phyloP scores from a whole-genome alignment of 1,284 basidiomycete genomes.

The Ustilago xerochloae region DNA sequence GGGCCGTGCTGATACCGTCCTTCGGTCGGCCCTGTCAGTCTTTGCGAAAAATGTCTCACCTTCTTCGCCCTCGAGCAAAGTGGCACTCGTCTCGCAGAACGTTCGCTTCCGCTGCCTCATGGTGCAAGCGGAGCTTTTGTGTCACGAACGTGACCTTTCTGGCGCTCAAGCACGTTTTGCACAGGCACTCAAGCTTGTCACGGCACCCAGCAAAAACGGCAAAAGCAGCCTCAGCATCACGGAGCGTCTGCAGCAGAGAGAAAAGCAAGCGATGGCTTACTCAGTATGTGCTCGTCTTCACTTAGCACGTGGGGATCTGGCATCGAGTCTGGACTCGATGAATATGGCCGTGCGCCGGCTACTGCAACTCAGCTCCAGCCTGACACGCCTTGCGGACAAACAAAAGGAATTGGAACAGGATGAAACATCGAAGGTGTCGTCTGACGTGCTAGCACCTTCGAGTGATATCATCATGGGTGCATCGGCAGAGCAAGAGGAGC shows the following conservation, averaged over 20 bases:
- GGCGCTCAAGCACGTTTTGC: slow-evolving; percentile 30
- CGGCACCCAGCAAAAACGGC: slow-evolving; percentile 9
- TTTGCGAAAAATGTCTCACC: slow-evolving; percentile 3
- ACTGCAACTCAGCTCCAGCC: slow-evolving; percentile 25
- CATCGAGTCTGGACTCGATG: slow-evolving; percentile 35
- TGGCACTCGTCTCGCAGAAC: slow-evolving; percentile 31
- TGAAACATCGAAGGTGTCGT: not conserved
- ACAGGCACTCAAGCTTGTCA: slow-evolving; percentile 34
- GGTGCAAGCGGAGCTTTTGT: slow-evolving; percentile 25
- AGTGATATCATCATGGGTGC: slow-evolving; percentile 27
- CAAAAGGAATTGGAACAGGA: slow-evolving; percentile 13
- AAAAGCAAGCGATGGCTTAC: slow-evolving; percentile 42
- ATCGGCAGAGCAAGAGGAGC: not conserved
- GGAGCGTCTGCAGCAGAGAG: slow-evolving; percentile 31
- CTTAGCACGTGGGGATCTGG: slow-evolving; percentile 33
- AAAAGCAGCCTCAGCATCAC: slow-evolving; percentile 20
- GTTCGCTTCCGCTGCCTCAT: slow-evolving; percentile 42
- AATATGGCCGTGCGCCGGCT: slow-evolving; percentile 31
- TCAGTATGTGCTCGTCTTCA: slow-evolving; percentile 24
- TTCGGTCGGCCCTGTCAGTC: slow-evolving; percentile 16
- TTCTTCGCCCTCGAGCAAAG: slow-evolving; percentile 8
- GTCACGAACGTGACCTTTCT: slow-evolving; percentile 17
- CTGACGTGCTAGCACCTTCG: slow-evolving; percentile 15
- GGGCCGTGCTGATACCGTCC: slow-evolving; percentile 25
- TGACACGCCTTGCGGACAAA: slow-evolving; percentile 21